A percentile compares a stretch with the other conserved stretches of the same genome.
Conservation (phyloP, 495 filamentous ascomycete species). For the Aspergillus leporis region DNA sequence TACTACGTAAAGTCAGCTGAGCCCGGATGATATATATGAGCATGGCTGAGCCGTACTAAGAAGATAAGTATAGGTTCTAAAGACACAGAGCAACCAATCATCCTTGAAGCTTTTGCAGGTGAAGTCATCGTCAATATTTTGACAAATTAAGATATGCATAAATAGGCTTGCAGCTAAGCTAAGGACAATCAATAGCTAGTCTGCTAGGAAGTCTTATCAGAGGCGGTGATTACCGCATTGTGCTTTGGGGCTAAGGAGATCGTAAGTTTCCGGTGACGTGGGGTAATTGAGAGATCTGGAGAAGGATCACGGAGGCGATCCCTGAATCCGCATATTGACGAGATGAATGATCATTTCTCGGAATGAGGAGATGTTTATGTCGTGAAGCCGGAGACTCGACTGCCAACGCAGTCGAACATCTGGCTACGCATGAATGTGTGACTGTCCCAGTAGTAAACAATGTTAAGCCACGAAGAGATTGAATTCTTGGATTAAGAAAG, state of each 20-base stretch:
- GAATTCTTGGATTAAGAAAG: neutral
- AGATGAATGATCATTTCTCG: neutral
- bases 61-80: neutral
- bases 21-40: neutral
- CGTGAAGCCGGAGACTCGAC: neutral
- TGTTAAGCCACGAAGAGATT: neutral
- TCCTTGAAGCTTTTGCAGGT: neutral
- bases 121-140: neutral
- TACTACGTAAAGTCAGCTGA: neutral
- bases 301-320: slow-evolving; percentile 1
- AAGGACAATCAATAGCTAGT: neutral
- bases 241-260: neutral
- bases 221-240: slow-evolving; percentile 10
- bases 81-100: neutral
- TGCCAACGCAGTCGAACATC: neutral
- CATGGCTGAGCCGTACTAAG: neutral
- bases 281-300: slow-evolving; percentile 10
- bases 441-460: neutral
- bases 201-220: neutral
- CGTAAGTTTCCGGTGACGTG: slow-evolving; percentile 14
- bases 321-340: neutral
- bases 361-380: neutral
- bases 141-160: neutral
- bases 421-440: too few relatives aligned
- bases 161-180: neutral